Evolutionary conservation across 495 filamentous ascomycete genomes (phyloP).

Genomic region (Trichoderma asperelloides): DNA sequence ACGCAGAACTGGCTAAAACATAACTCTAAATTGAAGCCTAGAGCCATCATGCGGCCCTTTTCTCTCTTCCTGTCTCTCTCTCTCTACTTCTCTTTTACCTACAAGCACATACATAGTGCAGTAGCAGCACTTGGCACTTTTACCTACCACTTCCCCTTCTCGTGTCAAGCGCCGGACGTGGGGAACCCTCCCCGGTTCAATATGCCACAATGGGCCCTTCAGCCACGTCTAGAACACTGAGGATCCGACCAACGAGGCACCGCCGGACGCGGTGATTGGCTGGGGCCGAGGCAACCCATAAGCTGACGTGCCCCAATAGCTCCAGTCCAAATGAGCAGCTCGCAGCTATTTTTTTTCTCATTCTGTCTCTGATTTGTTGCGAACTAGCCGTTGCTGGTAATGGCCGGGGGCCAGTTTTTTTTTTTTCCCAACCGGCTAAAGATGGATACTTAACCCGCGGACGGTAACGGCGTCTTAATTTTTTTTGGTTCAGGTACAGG

Average conservation of each 20-base stretch:
- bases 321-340: neutral
- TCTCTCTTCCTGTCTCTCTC: neutral
- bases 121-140: no score
- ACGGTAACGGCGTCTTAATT: no score
- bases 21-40: neutral
- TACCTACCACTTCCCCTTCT: no score
- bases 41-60: neutral
- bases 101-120: no score
- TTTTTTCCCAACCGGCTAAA: no score
- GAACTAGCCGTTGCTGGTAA: neutral
- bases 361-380: no score
- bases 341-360: neutral
- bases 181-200: neutral
- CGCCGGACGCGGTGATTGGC: neutral
- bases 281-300: neutral
- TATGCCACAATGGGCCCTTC: neutral
- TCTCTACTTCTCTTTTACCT: no score
- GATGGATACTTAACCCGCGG: no score
- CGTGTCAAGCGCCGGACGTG: no score
- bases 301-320: conserved; percentile 3
- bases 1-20: neutral
- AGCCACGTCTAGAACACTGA: neutral
- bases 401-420: no score
- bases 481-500: no score
- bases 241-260: neutral